Conservation (phyloP, 805 yeast genomes). For the Metschnikowia borealis region DNA sequence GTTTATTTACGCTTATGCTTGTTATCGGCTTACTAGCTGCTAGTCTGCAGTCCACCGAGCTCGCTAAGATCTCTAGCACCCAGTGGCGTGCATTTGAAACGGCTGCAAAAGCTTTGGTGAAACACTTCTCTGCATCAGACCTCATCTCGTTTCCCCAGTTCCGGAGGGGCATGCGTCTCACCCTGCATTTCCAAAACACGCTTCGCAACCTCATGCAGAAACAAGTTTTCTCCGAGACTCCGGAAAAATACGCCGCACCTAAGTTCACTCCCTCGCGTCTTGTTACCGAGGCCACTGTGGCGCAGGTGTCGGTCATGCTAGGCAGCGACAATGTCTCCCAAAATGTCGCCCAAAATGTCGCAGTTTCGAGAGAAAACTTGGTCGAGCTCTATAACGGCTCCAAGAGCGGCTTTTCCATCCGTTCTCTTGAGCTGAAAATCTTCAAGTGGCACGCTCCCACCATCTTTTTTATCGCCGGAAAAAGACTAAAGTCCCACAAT, state of each 20-base stretch:
- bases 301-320: slow-evolving; percentile 36
- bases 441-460: slow-evolving; percentile 92
- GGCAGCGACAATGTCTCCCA: slow-evolving; percentile 12
- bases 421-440: slow-evolving; percentile 77
- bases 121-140: slow-evolving; percentile 31
- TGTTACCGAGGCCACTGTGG: slow-evolving; percentile 36
- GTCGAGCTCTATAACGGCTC: slow-evolving; percentile 68
- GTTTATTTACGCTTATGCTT: neutral
- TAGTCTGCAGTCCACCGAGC: neutral
- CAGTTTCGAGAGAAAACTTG: slow-evolving; percentile 44
- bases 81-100: slow-evolving; percentile 43
- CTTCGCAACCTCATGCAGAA: neutral
- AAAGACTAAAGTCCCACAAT: slow-evolving; percentile 41
- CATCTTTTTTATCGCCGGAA: slow-evolving; percentile 65
- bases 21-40: neutral
- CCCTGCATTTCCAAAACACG: slow-evolving; percentile 2
- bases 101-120: slow-evolving; percentile 43
- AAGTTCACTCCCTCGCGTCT: slow-evolving; percentile 27
- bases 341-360: slow-evolving; percentile 20
- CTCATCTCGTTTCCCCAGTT: slow-evolving; percentile 2
- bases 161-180: slow-evolving; percentile 6
- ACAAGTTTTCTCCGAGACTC: neutral
- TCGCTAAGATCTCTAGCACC: neutral
- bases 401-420: slow-evolving; percentile 79
- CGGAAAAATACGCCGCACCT: neutral